Base-by-base conservation (phyloP, 768 basidiomycete genomes). In the Kondoa malvinella region DNA sequence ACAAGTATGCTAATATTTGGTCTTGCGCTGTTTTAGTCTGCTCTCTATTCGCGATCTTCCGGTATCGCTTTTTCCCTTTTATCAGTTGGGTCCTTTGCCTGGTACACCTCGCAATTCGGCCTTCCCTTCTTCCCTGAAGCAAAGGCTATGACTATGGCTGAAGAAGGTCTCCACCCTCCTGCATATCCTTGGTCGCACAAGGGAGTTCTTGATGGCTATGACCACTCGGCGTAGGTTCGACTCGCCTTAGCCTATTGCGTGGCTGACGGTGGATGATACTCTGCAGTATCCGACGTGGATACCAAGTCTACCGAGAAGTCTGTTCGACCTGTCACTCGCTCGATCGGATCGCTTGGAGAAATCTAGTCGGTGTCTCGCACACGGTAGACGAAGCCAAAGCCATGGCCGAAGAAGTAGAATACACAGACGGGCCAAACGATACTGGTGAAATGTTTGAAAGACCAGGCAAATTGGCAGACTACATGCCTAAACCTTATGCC, bases 281-380 rank as follows among this genome's bases (percentile, higher is more conserved):
- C 71, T 26, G 64, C 34, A 94, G 92, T 78, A 92, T 96, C 76
- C 91, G 92, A 74, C 83, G 94, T 76, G 92, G 91, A 56, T 92
- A 89, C 81, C 85, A 88, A 78, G 95, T 99, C 67, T 99, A 99
- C 82, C 89, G 92, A 71, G 94, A 99, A 80, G 95, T 99, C 67
- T 99, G 95, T 77, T 89, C 95, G 17, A 91, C 95, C 14, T 99
- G 95, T 79, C 95, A 99, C 78, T 99, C 95, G 34, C 85, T 99
- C 67, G 90, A 99, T 81, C 91, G 95, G 74, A 92, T 99, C 76
- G 95, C 95, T 68, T 99, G 95, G 95, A 89, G 95, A 77, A 99
- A 97, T 81, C 81, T 99, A 68, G 95, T 99, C 72, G 95, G 92
- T 75, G 91, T 96, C 66, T 95, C 92, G 31, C 95, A 99, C 80